Evolutionary conservation across 371 early-diverging fungal genomes (phyloP).

Genomic region (Mortierella polycephala): DNA sequence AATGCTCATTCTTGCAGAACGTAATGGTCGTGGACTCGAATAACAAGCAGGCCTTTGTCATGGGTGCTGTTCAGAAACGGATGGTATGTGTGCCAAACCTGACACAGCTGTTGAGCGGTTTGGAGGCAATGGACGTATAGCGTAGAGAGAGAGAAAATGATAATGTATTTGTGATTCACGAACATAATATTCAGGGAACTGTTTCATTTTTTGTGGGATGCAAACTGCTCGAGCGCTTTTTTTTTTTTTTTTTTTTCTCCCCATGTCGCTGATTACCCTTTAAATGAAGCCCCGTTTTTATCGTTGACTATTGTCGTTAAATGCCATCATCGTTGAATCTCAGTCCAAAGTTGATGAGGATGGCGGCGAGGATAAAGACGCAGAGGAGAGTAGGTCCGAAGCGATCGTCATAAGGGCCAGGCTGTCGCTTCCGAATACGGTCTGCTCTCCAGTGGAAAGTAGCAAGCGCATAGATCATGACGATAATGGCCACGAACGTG

Average conservation of each 20-base stretch:
- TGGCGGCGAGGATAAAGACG: constrained; percentile 73
- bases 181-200: too few relatives aligned
- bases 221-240: too few relatives aligned
- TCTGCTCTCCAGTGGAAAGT: constrained; percentile 89
- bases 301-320: neutral
- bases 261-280: too few relatives aligned
- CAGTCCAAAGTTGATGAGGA: constrained; percentile 77
- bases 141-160: neutral
- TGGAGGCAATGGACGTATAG: constrained; percentile 50
- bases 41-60: constrained; percentile 65
- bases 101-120: constrained; percentile 60
- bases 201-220: too few relatives aligned
- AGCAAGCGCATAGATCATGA: constrained; percentile 81
- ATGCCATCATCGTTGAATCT: constrained; percentile 21
- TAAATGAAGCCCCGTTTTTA: neutral
- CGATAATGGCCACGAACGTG: constrained; percentile 76
- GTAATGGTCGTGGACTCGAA: constrained; percentile 68
- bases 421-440: constrained; percentile 56
- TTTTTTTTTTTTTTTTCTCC: too few relatives aligned
- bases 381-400: constrained; percentile 67
- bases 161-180: neutral
- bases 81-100: constrained; percentile 74
- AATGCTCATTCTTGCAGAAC: constrained; percentile 70
- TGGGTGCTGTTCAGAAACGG: constrained; percentile 73
- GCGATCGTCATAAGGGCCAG: constrained; percentile 68